Conservation (phyloP, 441 rosid species). For the Populus tomentosa region DNA sequence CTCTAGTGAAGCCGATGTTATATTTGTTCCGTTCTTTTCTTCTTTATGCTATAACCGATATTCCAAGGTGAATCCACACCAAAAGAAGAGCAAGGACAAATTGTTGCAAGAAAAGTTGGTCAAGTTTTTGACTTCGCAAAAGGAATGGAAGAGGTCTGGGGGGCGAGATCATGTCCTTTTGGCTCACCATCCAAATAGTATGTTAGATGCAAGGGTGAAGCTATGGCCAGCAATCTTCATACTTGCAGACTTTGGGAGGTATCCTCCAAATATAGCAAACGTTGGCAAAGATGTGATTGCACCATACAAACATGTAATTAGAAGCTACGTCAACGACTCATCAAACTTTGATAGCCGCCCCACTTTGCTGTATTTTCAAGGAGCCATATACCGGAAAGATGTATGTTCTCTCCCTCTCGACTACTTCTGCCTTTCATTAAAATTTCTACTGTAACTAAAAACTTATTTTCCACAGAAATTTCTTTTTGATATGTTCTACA, state of each 20-base stretch:
- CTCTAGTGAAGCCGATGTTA: constrained; percentile 74
- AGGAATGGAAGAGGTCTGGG: constrained; percentile 73
- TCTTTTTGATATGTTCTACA: background rate
- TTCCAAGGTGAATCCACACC: constrained; percentile 59
- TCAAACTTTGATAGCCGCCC: constrained; percentile 62
- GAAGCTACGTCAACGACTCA: constrained; percentile 48
- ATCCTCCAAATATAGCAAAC: constrained; percentile 73
- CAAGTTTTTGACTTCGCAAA: constrained; percentile 43
- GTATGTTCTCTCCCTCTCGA: constrained; percentile 38
- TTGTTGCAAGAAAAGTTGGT: constrained; percentile 69
- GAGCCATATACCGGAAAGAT: constrained; percentile 94
- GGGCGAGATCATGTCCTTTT: constrained; percentile 73
- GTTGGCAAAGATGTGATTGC: constrained; percentile 86
- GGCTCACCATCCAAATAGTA: constrained; percentile 94
- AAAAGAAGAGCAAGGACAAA: constrained; percentile 54
- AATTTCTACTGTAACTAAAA: background rate
- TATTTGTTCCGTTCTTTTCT: constrained; percentile 85
- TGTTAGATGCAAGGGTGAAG: constrained; percentile 67
- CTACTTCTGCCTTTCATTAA: background rate
- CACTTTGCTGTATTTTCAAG: constrained; percentile 81
- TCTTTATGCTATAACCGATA: constrained; percentile 73
- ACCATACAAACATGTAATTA: constrained; percentile 80
- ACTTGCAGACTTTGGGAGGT: constrained; percentile 88
- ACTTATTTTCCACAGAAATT: background rate
- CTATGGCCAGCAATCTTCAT: constrained; percentile 76